Percentiles rank a stretch among this genome's conserved stretches.
phyloP scores from a whole-genome alignment of 1,139 yeast species.

The Debaryomyces subglobosus region DNA sequence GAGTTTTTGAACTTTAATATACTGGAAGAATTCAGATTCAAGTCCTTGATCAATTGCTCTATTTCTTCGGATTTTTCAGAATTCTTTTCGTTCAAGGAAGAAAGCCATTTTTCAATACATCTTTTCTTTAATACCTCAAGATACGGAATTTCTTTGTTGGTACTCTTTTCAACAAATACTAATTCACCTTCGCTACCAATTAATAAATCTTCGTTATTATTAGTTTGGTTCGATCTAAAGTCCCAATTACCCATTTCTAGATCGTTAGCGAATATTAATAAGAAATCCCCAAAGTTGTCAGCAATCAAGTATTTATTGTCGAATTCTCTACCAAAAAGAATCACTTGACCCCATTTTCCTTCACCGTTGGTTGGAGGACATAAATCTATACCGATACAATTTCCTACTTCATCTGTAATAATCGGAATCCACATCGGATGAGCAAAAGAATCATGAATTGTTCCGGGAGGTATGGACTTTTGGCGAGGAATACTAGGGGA shows the following conservation, averaged over 20 bases:
- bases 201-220: constrained; percentile 54
- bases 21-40: constrained; percentile 17
- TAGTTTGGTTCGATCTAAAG: constrained; percentile 53
- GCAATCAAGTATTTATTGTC: constrained; percentile 82
- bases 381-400: constrained; percentile 85
- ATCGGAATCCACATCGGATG: constrained; percentile 91
- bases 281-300: constrained; percentile 82
- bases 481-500: constrained; percentile 53
- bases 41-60: constrained; percentile 26
- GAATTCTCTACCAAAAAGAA: constrained; percentile 86
- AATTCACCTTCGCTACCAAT: constrained; percentile 73
- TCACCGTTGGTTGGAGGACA: constrained; percentile 68
- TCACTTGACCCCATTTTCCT: constrained; percentile 83
- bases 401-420: constrained; percentile 85
- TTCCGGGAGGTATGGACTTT: constrained; percentile 72
- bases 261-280: constrained; percentile 80
- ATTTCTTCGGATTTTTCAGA: constrained; percentile 19
- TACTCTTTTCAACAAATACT: constrained; percentile 55
- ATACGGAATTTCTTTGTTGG: constrained; percentile 58
- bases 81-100: constrained; percentile 23
- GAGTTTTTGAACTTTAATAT: constrained; percentile 11
- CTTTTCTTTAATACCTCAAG: constrained; percentile 59
- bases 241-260: constrained; percentile 77
- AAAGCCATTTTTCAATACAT: constrained; percentile 36
- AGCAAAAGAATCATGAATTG: constrained; percentile 73